phyloP scores from a whole-genome alignment of 176 grass and related monocot genomes.

The Bothriochloa decipiens region DNA sequence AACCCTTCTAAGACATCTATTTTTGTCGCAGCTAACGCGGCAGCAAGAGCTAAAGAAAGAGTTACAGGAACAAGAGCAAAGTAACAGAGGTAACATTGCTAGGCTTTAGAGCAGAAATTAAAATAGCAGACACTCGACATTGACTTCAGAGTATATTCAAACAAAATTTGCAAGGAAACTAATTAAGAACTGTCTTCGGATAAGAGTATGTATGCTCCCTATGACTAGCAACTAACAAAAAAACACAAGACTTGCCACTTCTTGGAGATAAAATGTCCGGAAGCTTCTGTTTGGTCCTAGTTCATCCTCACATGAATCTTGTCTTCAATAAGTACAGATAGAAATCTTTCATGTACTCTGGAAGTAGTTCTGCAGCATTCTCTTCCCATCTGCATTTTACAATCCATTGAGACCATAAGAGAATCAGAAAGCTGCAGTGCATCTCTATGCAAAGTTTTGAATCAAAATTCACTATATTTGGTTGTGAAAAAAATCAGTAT shows the following conservation, averaged over 20 bases:
- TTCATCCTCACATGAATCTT: conserved; percentile 21
- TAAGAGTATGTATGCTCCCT: background rate
- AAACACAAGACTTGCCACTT: conserved; percentile 22
- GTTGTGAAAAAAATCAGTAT: background rate
- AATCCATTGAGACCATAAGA: background rate
- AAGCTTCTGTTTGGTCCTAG: conserved; percentile 15
- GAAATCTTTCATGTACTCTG: conserved; percentile 39
- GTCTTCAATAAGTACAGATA: conserved; percentile 29
- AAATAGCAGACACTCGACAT: too few relatives aligned
- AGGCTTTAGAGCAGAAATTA: too few relatives aligned
- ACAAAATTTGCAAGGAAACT: too few relatives aligned
- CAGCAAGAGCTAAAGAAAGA: too few relatives aligned
- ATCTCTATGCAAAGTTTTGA: background rate
- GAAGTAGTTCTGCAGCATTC: background rate
- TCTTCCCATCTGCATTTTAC: conserved; percentile 28
- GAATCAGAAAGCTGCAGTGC: background rate
- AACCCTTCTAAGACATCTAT: too few relatives aligned
- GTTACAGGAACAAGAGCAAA: too few relatives aligned
- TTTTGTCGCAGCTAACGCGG: too few relatives aligned
- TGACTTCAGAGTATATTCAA: too few relatives aligned
- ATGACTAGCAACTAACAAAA: background rate
- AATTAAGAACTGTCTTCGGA: too few relatives aligned
- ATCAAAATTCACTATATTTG: background rate
- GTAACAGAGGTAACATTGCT: too few relatives aligned
- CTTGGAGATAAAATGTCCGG: conserved; percentile 26